Conservation (phyloP, 2,329 filamentous ascomycete species). For the Cercospora zeae-maydis region DNA sequence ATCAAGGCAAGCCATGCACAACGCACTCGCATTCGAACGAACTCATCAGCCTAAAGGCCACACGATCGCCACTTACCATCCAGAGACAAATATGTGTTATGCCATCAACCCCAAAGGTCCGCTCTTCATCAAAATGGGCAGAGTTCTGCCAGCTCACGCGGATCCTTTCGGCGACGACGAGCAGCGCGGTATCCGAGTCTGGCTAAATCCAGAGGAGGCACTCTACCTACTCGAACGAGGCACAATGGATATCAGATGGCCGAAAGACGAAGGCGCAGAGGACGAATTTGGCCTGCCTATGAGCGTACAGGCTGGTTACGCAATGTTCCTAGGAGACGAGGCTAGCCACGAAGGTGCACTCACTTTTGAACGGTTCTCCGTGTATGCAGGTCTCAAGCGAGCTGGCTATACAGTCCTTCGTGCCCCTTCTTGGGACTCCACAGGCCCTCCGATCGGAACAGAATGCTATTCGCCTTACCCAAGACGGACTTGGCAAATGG, state of each 20-base stretch:
- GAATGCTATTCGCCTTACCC: conserved; percentile 28
- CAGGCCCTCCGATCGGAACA: conserved; percentile 21
- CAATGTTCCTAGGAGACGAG: conserved; percentile 72
- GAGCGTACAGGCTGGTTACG: conserved; percentile 86
- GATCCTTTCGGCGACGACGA: conserved; percentile 35
- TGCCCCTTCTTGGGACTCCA: conserved; percentile 50
- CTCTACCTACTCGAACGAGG: conserved; percentile 86
- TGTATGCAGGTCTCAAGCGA: conserved; percentile 80
- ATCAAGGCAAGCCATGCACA: conserved; percentile 83
- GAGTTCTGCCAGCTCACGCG: conserved; percentile 56
- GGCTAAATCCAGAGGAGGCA: conserved; percentile 88
- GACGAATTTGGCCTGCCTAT: conserved; percentile 70
- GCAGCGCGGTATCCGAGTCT: conserved; percentile 47
- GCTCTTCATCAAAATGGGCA: conserved; percentile 74
- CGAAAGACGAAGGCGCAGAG: conserved; percentile 44
- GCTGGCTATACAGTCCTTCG: conserved; percentile 77
- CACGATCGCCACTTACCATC: conserved; percentile 70
- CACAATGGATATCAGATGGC: conserved; percentile 83
- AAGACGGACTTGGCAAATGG: conserved; percentile 31
- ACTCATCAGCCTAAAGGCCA: conserved; percentile 66
- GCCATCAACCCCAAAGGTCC: conserved; percentile 69
- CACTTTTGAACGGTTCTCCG: conserved; percentile 76
- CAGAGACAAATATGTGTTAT: conserved; percentile 56
- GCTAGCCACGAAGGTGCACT: conserved; percentile 49
- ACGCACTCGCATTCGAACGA: conserved; percentile 74